Percentiles rank a stretch among this genome's conserved stretches.
Evolutionary conservation across 345 rosid genomes (phyloP).

Genomic region (Ricinus communis): DNA sequence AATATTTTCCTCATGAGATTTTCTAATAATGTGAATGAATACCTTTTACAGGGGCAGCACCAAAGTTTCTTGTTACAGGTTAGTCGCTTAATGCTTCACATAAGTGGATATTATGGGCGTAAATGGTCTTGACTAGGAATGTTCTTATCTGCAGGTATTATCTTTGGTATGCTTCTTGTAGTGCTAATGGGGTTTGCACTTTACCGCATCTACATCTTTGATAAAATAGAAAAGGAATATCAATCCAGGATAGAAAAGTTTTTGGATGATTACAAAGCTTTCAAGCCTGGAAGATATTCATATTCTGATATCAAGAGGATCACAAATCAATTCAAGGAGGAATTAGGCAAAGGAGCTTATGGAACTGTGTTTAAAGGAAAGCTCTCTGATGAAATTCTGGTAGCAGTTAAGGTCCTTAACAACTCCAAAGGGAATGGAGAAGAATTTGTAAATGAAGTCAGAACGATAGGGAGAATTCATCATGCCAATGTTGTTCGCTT

Average conservation of each 20-base stretch:
- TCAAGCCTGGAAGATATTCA: conserved; percentile 15
- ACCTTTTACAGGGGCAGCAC: not conserved
- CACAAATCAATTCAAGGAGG: conserved; percentile 9
- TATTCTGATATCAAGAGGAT: conserved; percentile 15
- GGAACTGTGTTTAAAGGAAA: conserved; percentile 17
- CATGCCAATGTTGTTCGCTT: conserved; percentile 16
- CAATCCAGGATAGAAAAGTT: conserved; percentile 4
- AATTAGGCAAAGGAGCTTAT: conserved; percentile 21
- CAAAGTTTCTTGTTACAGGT: not conserved
- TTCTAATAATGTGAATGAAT: not conserved
- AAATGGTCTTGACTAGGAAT: not conserved
- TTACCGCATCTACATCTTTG: not conserved
- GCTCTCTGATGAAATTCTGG: conserved; percentile 4
- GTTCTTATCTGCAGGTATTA: not conserved
- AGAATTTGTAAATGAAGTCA: conserved; percentile 8
- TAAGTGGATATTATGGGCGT: not conserved
- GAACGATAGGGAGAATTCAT: conserved; percentile 7
- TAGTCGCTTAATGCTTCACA: not conserved
- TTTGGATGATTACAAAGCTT: conserved; percentile 11
- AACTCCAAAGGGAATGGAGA: conserved; percentile 7
- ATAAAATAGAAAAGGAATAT: not conserved
- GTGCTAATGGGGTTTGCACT: not conserved
- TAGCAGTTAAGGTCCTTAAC: conserved; percentile 8
- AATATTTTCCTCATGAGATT: too few relatives aligned
- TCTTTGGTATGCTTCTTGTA: not conserved